Base-by-base conservation (phyloP, 495 filamentous ascomycete species). In the Jackrogersella multiformis region DNA sequence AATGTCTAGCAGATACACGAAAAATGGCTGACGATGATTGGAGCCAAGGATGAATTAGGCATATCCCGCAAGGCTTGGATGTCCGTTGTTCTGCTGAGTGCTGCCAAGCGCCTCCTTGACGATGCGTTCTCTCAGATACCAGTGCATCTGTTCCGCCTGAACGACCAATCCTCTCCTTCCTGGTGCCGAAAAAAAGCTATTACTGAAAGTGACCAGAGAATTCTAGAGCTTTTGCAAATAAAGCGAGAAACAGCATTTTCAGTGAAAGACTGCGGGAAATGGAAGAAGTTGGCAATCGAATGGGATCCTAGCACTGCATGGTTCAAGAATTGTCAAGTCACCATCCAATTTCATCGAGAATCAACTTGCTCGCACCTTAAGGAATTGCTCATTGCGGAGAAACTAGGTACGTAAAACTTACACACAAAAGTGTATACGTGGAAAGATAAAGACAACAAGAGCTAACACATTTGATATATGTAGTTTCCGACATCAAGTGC, bases 21-120 rank as follows among this genome's bases (percentile, higher is more conserved):
- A 6, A 67, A 61, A 18, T 72, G 70, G 70, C 48, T 63, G 15
- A 63, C 61, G 2, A 20, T 23, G 23, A 13, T 10, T 3, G 56
- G 52, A 23, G 66, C 66, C 1, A 38, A 13, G 9, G 21, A 56
- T 6, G 56, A 61, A 34, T 15, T 68, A 2, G 35, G 46, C 1
- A 16, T 42, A 5, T 9, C 20, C 56, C 20, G 20, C 3, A 20
- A 39, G n/a, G 1, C 32, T 28, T 1, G 3, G 20, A 26, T 20
- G 39, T 21, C n/a, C 2, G 56, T 42, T 13, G 15, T 65, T 30
- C 18, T 52, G 8, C 54, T 68, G 7, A 18, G 15, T 28, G 28
- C 44, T 4, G 52, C 58, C 5, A 56, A 38, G 24, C 32, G 49
- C 16, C 51, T 62, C n/a, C 28, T 68, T 45, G 24, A 42, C 4